Evolutionary conservation across 2,329 filamentous ascomycete genomes (phyloP).

Genomic region (Polytolypa hystricis): DNA sequence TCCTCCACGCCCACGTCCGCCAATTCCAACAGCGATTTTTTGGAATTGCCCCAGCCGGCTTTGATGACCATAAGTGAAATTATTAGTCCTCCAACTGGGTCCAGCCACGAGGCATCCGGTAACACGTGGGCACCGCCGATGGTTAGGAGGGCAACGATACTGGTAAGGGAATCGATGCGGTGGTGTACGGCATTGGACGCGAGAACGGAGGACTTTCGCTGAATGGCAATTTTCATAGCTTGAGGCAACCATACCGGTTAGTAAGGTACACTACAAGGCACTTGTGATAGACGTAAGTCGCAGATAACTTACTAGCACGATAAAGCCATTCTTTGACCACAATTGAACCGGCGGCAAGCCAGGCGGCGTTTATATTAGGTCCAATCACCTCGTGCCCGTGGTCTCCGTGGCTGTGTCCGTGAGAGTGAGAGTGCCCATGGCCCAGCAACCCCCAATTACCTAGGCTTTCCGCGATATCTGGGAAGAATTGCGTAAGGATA

Average conservation of each 20-base stretch:
- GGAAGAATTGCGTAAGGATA: slow-evolving; percentile 61
- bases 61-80: slow-evolving; percentile 91
- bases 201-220: slow-evolving; percentile 89
- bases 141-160: slow-evolving; percentile 79
- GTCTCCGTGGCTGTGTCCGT: slow-evolving; percentile 50
- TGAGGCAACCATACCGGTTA: slow-evolving; percentile 7
- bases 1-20: slow-evolving; percentile 83
- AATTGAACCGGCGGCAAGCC: slow-evolving; percentile 85
- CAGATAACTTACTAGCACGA: slow-evolving; percentile 66
- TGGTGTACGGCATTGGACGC: slow-evolving; percentile 95
- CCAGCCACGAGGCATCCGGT: slow-evolving; percentile 77
- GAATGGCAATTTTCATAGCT: slow-evolving; percentile 92
- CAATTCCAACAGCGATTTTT: slow-evolving; percentile 70
- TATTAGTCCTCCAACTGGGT: slow-evolving; percentile 82
- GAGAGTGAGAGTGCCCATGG: slow-evolving; percentile 49
- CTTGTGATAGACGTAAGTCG: not conserved
- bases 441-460: slow-evolving; percentile 30
- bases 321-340: slow-evolving; percentile 95
- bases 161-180: slow-evolving; percentile 88
- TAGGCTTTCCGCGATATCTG: slow-evolving; percentile 48
- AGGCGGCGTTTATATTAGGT: slow-evolving; percentile 86
- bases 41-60: slow-evolving; percentile 78
- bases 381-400: slow-evolving; percentile 41
- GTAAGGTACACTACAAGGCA: slow-evolving; percentile 7
- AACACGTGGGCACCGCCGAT: slow-evolving; percentile 85